These are phyloP conservation scores for Xylaria hypoxylon DNA, from an alignment of 2,329 filamentous ascomycete species.

Conservation along the genomic window DNA sequence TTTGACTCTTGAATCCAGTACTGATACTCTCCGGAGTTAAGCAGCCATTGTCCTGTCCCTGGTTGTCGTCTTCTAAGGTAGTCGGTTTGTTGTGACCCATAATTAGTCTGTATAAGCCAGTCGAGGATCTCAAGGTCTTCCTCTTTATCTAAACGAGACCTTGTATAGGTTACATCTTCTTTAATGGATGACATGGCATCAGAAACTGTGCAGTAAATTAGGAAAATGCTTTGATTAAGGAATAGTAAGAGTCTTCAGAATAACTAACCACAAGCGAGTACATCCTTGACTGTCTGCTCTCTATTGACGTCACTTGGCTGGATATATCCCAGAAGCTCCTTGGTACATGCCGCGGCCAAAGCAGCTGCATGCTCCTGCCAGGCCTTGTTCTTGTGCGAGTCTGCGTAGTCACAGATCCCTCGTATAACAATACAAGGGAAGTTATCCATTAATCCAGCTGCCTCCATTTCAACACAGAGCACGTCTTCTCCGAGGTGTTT, in stretches of 20 bases:
- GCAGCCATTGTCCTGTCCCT: conserved; percentile 51
- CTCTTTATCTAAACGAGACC: conserved; percentile 1
- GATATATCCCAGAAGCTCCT: conserved; percentile 25
- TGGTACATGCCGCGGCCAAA: conserved; percentile 19
- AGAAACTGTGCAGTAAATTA: conserved; percentile 8
- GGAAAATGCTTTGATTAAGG: background rate
- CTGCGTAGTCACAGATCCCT: conserved; percentile 47
- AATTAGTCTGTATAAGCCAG: conserved; percentile 56
- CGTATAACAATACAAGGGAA: conserved; percentile 47
- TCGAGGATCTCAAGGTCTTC: conserved; percentile 41
- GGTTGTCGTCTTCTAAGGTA: conserved; percentile 52
- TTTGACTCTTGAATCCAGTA: conserved; percentile 30
- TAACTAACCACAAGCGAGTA: conserved; percentile 11
- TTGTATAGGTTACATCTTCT: conserved; percentile 7
- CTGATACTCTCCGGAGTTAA: conserved; percentile 32
- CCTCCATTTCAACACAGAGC: conserved; percentile 44
- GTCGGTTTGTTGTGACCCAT: conserved; percentile 55
- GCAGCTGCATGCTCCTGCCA: conserved; percentile 38
- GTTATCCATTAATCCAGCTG: conserved; percentile 33
- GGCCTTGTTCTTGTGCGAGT: conserved; percentile 46
- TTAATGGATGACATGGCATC: background rate
- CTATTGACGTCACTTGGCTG: conserved; percentile 13
- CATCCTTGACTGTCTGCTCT: conserved; percentile 15
- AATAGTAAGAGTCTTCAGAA: background rate
- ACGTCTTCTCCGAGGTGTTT: conserved; percentile 25